Base-by-base conservation (phyloP, 1,139 yeast genomes). In the Candida tetrigidarum region DNA sequence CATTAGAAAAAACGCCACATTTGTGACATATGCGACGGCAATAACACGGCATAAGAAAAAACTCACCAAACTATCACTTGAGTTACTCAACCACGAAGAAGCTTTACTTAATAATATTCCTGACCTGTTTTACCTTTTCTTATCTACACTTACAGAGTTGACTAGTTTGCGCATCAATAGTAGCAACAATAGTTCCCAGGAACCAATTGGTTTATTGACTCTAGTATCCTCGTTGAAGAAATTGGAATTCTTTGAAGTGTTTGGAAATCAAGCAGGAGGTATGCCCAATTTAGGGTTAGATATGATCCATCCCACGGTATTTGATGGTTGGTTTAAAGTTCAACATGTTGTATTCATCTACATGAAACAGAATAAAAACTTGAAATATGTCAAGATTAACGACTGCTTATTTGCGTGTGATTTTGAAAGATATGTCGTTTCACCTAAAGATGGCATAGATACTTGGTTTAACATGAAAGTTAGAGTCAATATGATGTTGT, bases 271-370 rank as follows among this genome's bases (percentile, higher is more conserved):
- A 19, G 76, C 84, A 0, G 81, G 82, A 3, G 83, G 83, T 0
- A 67, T 76, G 0, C 80, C 80, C 5, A 81, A 80, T 56, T 68
- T 80, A 64, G 86, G 84, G 0, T 58, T 78, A 20, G 83, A 79
- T 12, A 77, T 74, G 63, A 64, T 69, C 3, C 80, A 80, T 54
- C 83, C 83, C 3, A 78, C 80, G 2, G 66, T 81, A 2, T 73
- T 72, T 52, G 85, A 81, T 55, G 78, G 76, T 46, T 81, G 86
- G 85, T 68, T 70, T 49, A 70, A 79, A 46, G 80, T 80, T 1
- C 83, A 79, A 51, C 83, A 79, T 53, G 75, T 80, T 8, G 83
- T 80, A 1, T 49, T 67, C 32, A 62, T 69, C 5, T 71, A 72
- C 44, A 52, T 59, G 36, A 51, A 62, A 14, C 48, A 59, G 8